These are phyloP conservation scores for Myochromella boudieri DNA, from an alignment of 768 basidiomycete genomes.

Conservation along the genomic window DNA sequence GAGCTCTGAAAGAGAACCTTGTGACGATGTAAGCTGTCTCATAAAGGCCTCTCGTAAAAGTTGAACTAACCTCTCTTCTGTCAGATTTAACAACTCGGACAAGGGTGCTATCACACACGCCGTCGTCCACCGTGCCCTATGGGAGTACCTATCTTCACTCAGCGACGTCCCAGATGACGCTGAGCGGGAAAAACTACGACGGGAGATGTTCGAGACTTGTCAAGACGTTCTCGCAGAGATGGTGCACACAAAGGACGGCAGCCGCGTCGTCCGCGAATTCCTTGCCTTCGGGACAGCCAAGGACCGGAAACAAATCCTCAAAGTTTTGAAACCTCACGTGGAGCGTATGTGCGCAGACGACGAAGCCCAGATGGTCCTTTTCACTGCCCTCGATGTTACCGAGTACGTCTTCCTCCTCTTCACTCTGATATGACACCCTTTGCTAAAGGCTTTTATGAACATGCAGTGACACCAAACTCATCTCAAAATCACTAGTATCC, in stretches of 20 bases:
- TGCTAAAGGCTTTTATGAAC: too few species aligned
- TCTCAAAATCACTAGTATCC: constrained; percentile 74
- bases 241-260: constrained; percentile 93
- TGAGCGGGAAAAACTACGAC: constrained; percentile 71
- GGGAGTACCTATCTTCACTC: constrained; percentile 78
- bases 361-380: constrained; percentile 87
- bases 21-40: constrained; percentile 60
- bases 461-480: constrained; percentile 84
- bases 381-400: constrained; percentile 86
- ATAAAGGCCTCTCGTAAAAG: background rate
- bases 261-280: constrained; percentile 82
- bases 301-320: constrained; percentile 92
- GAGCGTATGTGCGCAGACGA: constrained; percentile 87
- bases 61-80: constrained; percentile 2
- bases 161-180: constrained; percentile 55
- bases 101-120: constrained; percentile 87
- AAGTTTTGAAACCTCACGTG: constrained; percentile 85
- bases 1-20: constrained; percentile 72
- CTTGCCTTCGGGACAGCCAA: constrained; percentile 83
- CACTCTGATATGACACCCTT: too few species aligned
- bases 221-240: constrained; percentile 88
- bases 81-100: constrained; percentile 87
- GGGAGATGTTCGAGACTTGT: constrained; percentile 85
- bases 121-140: constrained; percentile 82
- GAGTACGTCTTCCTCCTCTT: constrained; percentile 58